Conservation (phyloP, 306 rosid species). For the Quillaja saponaria region DNA sequence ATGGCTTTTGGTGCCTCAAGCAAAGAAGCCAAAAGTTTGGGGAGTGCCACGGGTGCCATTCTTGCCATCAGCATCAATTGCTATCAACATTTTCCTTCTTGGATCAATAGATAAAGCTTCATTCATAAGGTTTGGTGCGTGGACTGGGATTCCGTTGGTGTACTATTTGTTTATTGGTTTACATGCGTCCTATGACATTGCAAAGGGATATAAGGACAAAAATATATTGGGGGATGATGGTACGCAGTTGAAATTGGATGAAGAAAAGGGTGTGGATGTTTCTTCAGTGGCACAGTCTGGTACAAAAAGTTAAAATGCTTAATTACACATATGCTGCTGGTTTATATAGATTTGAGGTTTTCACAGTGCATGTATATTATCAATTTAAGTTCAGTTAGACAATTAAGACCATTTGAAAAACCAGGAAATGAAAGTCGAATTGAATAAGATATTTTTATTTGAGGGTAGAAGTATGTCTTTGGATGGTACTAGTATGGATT, state of each 20-base stretch:
- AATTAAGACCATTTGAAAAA: too few species aligned
- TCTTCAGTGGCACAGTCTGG: background rate
- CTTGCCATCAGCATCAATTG: constrained; percentile 63
- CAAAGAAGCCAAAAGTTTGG: constrained; percentile 62
- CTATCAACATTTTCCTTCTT: constrained; percentile 68
- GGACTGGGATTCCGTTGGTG: constrained; percentile 48
- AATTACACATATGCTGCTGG: too few species aligned
- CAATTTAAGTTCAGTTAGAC: too few species aligned
- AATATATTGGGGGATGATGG: background rate
- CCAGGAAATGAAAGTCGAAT: too few species aligned
- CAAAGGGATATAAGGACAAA: constrained; percentile 30
- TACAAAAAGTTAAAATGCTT: too few species aligned
- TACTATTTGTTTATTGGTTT: constrained; percentile 61
- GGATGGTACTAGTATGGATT: too few species aligned
- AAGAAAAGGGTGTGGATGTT: constrained; percentile 35
- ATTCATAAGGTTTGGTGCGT: constrained; percentile 50
- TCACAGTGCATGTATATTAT: too few species aligned
- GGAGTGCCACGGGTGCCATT: constrained; percentile 77
- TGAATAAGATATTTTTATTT: too few species aligned
- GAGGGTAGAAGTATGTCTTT: too few species aligned
- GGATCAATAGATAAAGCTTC: constrained; percentile 69
- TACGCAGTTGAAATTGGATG: constrained; percentile 23
- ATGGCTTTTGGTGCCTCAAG: constrained; percentile 52
- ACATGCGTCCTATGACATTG: constrained; percentile 66
- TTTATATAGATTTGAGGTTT: too few species aligned